Base-by-base conservation (phyloP, 2,329 filamentous ascomycete genomes). In the Arachnomyces sp. region DNA sequence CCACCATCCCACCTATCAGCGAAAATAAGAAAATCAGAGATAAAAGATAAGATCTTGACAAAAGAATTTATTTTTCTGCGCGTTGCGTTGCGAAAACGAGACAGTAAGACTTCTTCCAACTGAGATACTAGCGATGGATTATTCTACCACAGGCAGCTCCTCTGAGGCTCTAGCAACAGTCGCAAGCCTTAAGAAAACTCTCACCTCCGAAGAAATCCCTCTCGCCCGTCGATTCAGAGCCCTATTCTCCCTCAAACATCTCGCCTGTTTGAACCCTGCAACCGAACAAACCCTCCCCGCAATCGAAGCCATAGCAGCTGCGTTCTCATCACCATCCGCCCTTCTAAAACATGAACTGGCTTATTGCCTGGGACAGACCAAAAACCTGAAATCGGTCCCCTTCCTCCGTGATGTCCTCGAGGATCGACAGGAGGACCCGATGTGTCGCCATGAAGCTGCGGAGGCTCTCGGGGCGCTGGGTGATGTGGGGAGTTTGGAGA, bases 371-470 rank as follows among this genome's bases (percentile, higher is more conserved):
- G 92, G 92, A 6, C 92, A 98, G 67, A 90, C 85, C 1, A 80
- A 80, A 43, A 87, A 94, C 58, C 64, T 73, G 37, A 80, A 80
- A 34, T 84, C 89, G 0, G 76, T 88, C 7, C 74, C 81, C 7
- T 82, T 79, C 47, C 71, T 98, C 50, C 76, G 81, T 43, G 65
- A 72, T 9, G 86, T 93, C 11, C 71, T 96, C 42, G 75, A 83
- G 49, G 77, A 96, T 62, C 67, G 79, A 47, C 59, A 77, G n/a
- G 87, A 96, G 64, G 89, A 96, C 68, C 66, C 84, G 29, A 98
- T 98, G 89, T 93, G 87, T 64, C 76, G 92, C 51, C 92, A 98
- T 56, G 92, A 98, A 69, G 90, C 92, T 12, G 92, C 90, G 2
- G 92, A 98, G 70, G 92, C 92, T 2, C 73, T 98, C 11, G 92